These are phyloP conservation scores for Colletotrichum sp. DNA, from an alignment of 2,329 filamentous ascomycete species.

Conservation along the genomic window DNA sequence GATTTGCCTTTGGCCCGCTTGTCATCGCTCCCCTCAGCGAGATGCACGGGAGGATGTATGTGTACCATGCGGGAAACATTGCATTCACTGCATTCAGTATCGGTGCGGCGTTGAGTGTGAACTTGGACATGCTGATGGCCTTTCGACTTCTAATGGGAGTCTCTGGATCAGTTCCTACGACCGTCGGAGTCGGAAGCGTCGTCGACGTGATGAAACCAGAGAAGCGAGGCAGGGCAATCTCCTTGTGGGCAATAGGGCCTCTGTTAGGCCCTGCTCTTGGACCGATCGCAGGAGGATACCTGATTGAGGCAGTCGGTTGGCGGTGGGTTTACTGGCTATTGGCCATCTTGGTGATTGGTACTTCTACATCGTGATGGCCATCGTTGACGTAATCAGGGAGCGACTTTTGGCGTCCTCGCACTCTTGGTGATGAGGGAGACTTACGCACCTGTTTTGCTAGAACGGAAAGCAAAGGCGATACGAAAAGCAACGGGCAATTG, in stretches of 20 bases:
- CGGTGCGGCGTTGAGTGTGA: slow-evolving; percentile 40
- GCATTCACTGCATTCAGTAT: slow-evolving; percentile 47
- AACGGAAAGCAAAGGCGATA: slow-evolving; percentile 43
- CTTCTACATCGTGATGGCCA: not conserved
- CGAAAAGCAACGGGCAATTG: slow-evolving; percentile 46
- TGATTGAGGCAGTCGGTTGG: slow-evolving; percentile 43
- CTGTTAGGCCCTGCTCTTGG: slow-evolving; percentile 54
- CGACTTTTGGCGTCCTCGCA: slow-evolving; percentile 37
- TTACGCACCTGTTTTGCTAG: slow-evolving; percentile 43
- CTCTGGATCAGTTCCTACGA: slow-evolving; percentile 46
- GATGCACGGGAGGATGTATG: slow-evolving; percentile 65
- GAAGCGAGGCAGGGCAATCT: slow-evolving; percentile 54
- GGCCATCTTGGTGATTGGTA: slow-evolving; percentile 44
- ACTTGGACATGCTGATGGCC: slow-evolving; percentile 46
- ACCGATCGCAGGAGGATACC: slow-evolving; percentile 47
- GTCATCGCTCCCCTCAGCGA: slow-evolving; percentile 73
- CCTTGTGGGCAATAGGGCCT: slow-evolving; percentile 53
- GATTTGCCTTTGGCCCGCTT: slow-evolving; percentile 53
- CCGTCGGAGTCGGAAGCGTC: slow-evolving; percentile 55
- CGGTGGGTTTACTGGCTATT: slow-evolving; percentile 58
- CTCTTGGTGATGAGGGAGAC: slow-evolving; percentile 48
- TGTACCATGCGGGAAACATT: slow-evolving; percentile 46
- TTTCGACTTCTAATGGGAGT: slow-evolving; percentile 53
- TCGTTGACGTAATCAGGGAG: slow-evolving; percentile 24
- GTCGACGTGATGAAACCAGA: slow-evolving; percentile 53